Evolutionary conservation across 345 rosid genomes (phyloP), one percentile per base, ranked within the genome.

Genomic region (Populus deltoides): DNA sequence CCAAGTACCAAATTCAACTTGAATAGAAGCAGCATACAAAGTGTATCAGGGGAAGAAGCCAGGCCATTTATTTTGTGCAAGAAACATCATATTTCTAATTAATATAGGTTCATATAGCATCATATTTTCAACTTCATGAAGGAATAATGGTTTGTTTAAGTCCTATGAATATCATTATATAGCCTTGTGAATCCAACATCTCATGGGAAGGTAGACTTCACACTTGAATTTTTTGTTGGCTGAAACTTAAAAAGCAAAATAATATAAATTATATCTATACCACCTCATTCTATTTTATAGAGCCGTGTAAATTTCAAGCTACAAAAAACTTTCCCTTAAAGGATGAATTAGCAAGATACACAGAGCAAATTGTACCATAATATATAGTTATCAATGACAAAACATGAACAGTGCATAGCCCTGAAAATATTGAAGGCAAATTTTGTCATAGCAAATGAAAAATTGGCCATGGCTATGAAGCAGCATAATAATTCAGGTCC

Each of bases 1-100:
- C 77, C 0, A 82, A 71, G 27, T 78, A 78, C 47, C 61, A 13
- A 20, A 13, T 78, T 18, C 31, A 39, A 25, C 75, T 75, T 73
- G 27, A 38, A 17, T 78, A 71, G 74, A 25, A 57, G 45, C 17
- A 20, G 31, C 27, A 68, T 22, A 22, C 18, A 24, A 35, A 8
- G 24, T 12, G 18, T 63, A 53, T 7, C 20, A 18, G 8, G 10
- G 59, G 59, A 53, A 53, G 7, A 57, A 2, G 62, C 27, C 27
- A 57, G 63, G 27, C 5, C 63, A 57, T 57, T 57, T 57, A 3
- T 57, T 22, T 57, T 9, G 63, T 57, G 27, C 63, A 22, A 57
- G 2, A 22, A 57, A 22, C 24, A 4, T 66, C n/a, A 2, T 66
- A 20, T 66, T 66, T 66, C 63, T 57, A 9, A n/a, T 57, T 22